These are phyloP conservation scores for Pyrenophora graminea DNA, from an alignment of 2,329 filamentous ascomycete genomes.

Conservation along the genomic window DNA sequence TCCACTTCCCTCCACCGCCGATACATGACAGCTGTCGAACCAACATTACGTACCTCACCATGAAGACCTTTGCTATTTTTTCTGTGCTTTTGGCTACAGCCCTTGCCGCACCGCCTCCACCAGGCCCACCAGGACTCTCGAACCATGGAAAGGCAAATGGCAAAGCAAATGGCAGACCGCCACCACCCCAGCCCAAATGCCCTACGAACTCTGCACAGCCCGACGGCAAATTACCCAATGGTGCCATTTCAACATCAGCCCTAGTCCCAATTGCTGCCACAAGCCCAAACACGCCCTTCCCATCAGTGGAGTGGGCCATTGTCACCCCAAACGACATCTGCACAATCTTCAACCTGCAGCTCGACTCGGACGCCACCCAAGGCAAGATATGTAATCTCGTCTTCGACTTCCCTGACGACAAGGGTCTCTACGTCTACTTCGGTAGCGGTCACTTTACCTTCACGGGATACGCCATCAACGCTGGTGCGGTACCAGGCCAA, in stretches of 20 bases:
- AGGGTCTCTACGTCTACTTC: not conserved
- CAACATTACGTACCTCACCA: slow-evolving; percentile 8
- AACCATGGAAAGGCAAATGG: not conserved
- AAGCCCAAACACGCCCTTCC: slow-evolving; percentile 26
- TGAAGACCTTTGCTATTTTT: slow-evolving; percentile 40
- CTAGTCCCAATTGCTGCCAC: slow-evolving; percentile 29
- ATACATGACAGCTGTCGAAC: not conserved
- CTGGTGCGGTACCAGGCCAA: slow-evolving; percentile 19
- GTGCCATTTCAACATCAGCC: slow-evolving; percentile 22
- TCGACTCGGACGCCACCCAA: slow-evolving; percentile 24
- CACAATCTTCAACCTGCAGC: slow-evolving; percentile 38
- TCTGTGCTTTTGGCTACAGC: slow-evolving; percentile 44
- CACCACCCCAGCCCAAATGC: slow-evolving; percentile 8
- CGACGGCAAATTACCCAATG: slow-evolving; percentile 28
- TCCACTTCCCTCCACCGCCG: not conserved
- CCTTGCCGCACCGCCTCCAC: slow-evolving; percentile 38
- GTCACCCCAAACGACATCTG: slow-evolving; percentile 35
- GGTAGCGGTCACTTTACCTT: slow-evolving; percentile 32
- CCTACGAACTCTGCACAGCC: slow-evolving; percentile 27
- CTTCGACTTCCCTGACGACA: slow-evolving; percentile 31
- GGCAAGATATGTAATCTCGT: slow-evolving; percentile 38
- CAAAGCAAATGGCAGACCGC: too few relatives aligned
- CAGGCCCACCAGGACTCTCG: slow-evolving; percentile 23
- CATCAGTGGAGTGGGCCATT: slow-evolving; percentile 19
- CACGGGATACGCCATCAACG: slow-evolving; percentile 28